Evolutionary conservation across 1,284 basidiomycete genomes (phyloP).

Genomic region (Rhodotorula mucilaginosa): DNA sequence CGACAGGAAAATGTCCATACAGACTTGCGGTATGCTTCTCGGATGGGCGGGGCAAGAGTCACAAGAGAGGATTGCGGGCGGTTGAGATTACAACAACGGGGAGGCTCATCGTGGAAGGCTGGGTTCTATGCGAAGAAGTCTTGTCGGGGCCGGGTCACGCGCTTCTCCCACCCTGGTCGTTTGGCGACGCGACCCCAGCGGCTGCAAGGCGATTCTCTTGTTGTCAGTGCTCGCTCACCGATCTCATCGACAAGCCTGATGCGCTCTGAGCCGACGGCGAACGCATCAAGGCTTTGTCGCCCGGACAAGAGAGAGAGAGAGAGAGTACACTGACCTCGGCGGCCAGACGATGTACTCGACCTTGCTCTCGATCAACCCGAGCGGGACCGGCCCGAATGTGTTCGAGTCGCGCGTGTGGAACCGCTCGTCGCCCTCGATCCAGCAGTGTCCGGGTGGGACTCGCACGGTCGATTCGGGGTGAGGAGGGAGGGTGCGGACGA

Average conservation of each 20-base stretch:
- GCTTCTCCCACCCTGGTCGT: constrained; percentile 29
- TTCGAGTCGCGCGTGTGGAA: constrained; percentile 54
- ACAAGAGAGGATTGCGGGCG: not conserved
- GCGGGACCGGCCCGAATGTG: constrained; percentile 55
- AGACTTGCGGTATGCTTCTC: not conserved
- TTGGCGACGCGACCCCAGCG: constrained; percentile 18
- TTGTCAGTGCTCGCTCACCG: not conserved
- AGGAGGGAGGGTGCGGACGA: constrained; percentile 51
- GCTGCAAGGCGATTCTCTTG: not conserved
- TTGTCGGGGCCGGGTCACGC: constrained; percentile 9
- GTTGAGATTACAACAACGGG: not conserved
- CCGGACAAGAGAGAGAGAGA: not conserved
- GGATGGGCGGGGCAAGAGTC: not conserved
- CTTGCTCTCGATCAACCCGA: constrained; percentile 51
- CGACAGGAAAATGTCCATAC: no score
- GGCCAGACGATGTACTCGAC: constrained; percentile 54
- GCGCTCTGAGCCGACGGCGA: no score
- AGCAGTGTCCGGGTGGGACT: constrained; percentile 52
- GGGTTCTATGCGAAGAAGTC: constrained; percentile 10
- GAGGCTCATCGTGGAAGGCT: not conserved
- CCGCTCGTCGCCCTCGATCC: constrained; percentile 58
- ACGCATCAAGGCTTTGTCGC: not conserved
- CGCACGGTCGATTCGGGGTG: constrained; percentile 46
- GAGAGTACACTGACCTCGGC: constrained; percentile 22
- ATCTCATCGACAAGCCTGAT: no score